Conservation (phyloP, 2,329 filamentous ascomycete species). For the Chalara sp. region DNA sequence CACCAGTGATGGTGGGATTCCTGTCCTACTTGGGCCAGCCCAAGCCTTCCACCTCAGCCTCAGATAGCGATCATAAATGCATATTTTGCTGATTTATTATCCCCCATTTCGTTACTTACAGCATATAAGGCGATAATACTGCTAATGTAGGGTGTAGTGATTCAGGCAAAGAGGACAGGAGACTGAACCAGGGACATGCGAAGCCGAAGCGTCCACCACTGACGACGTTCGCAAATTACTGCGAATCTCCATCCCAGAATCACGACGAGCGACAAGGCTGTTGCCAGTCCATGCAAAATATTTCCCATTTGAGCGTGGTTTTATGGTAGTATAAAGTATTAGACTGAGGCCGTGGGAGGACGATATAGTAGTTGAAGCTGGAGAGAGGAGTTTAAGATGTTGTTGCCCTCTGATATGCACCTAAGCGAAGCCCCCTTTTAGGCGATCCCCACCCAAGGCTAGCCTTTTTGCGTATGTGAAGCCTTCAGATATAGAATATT, state of each 20-base stretch:
- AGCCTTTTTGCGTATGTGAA: too few species aligned
- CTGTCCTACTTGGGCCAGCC: too few species aligned
- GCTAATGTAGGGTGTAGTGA: not conserved
- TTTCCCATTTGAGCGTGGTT: not conserved
- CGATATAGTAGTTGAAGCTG: too few species aligned
- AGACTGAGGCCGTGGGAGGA: too few species aligned
- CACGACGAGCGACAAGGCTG: not conserved
- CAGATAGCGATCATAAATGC: not conserved
- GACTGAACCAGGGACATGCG: not conserved
- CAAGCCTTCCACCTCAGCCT: not conserved
- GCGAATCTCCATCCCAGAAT: not conserved
- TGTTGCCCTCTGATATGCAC: too few species aligned
- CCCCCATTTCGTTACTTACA: not conserved
- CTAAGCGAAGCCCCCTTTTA: too few species aligned
- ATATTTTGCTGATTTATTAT: not conserved
- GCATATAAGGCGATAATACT: not conserved
- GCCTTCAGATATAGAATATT: too few species aligned
- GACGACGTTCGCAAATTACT: not conserved
- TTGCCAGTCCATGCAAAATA: not conserved
- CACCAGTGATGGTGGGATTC: not conserved
- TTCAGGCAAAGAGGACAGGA: not conserved
- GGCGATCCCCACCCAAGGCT: too few species aligned
- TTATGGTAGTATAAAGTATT: too few species aligned
- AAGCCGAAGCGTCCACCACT: not conserved
- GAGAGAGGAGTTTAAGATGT: too few species aligned